Conservation (phyloP, 2,329 filamentous ascomycete genomes). For the Pestalotiopsis sp. region DNA sequence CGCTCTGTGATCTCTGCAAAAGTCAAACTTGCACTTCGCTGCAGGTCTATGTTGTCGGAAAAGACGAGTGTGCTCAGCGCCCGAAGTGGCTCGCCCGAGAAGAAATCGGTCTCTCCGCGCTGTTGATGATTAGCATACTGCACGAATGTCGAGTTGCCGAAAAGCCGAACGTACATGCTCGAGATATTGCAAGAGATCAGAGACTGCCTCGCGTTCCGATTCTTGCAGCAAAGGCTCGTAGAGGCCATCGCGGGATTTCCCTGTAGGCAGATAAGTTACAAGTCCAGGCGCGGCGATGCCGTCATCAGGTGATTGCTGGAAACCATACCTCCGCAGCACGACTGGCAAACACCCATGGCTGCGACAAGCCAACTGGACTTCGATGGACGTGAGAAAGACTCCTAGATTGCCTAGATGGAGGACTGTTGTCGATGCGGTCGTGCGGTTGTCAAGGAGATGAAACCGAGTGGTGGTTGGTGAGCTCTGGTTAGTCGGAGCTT, state of each 20-base stretch:
- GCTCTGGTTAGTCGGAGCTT: slow-evolving; percentile 3
- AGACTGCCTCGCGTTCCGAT: slow-evolving; percentile 94
- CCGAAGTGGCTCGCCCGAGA: slow-evolving; percentile 89
- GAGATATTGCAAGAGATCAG: slow-evolving; percentile 90
- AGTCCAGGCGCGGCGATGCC: neutral
- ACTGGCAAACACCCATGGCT: slow-evolving; percentile 34
- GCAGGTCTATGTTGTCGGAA: slow-evolving; percentile 97
- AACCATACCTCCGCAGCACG: slow-evolving; percentile 35
- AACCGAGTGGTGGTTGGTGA: neutral
- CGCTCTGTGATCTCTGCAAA: slow-evolving; percentile 98
- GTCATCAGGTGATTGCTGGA: neutral
- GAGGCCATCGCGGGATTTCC: slow-evolving; percentile 75
- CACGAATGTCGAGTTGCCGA: slow-evolving; percentile 29
- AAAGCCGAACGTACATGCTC: slow-evolving; percentile 72
- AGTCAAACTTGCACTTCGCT: slow-evolving; percentile 94
- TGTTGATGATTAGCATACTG: slow-evolving; percentile 36
- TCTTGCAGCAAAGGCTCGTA: slow-evolving; percentile 90
- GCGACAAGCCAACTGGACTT: slow-evolving; percentile 15
- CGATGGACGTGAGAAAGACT: neutral
- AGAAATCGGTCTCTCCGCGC: slow-evolving; percentile 98
- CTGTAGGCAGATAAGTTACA: slow-evolving; percentile 38
- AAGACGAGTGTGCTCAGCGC: slow-evolving; percentile 95
- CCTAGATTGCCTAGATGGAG: neutral
- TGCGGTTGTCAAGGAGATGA: neutral
- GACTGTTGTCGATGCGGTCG: neutral